Base-by-base conservation (phyloP, 2,329 filamentous ascomycete genomes). In the Torrubiella hemipterigena region DNA sequence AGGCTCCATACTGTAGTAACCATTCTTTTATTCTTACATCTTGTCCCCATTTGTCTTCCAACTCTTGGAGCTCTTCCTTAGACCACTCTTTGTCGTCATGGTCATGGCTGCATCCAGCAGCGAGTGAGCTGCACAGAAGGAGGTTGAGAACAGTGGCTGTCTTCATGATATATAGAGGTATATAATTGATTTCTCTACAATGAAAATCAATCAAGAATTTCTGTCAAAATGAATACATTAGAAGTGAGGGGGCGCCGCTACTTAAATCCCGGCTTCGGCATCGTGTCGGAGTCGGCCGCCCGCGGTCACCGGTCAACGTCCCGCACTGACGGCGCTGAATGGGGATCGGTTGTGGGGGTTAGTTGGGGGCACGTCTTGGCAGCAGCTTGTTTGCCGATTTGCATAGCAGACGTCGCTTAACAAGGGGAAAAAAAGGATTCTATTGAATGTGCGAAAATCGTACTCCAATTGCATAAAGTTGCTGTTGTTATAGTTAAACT, bases 1-100 rank as follows among this genome's bases (percentile, higher is more conserved):
- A n/a, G n/a, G n/a, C n/a, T 17, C 34, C 29, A 36, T 15, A 15
- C 13, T 12, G 12, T 10, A 16, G 26, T 21, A 16, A 23, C 19
- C 11, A 15, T n/a, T 26, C 10, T 15, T 13, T 12, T 13, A 7
- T 11, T 43, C 63, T 45, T 47, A 72, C 69, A 53, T 74, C 69
- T 27, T 56, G 56, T 3, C 67, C 67, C 69, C 69, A 74, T 61
- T 72, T 73, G 29, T 52, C 52, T 45, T 73, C 61, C 26, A 74
- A 51, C 43, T 70, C 67, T 12, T 61, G 61, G 16, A 67, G 48
- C 36, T 67, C 58, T 39, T 69, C 66, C 37, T 61, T 56, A 14
- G 57, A 59, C 56, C 63, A 73, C 31, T 61, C 54, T 39, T 56
- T 56, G 35, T 54, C 52, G 36, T 57, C 49, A 38, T 51, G 42